Evolutionary conservation across 257 asterid genomes (phyloP), one percentile per base, ranked within the genome.

Genomic region (Salvia rosmarinus): DNA sequence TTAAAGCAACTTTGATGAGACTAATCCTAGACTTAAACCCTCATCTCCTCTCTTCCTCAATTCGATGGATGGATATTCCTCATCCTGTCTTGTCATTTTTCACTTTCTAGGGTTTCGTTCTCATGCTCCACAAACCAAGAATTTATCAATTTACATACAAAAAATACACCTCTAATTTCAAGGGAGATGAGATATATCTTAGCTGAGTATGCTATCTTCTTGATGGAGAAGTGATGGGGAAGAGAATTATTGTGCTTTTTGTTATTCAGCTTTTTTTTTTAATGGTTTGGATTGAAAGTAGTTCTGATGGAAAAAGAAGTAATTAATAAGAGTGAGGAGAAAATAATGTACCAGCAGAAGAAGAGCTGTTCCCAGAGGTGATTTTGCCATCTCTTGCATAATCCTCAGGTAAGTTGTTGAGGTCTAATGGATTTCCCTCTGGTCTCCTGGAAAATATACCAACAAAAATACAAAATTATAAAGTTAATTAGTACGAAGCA

Each of bases 341-440:
- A 81, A 82, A 80, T 16, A 63, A 71, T 71, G 81, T 93, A 90
- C 96, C 92, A 46, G 94, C 85, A 82, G 85, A 85, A 46, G 96
- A 91, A 80, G 96, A 89, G 78, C 73, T 86, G 88, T 87, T 92
- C n/a, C 86, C 96, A 63, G 80, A 76, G 67, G 60, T 57, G 74
- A 86, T 83, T 81, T 83, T 86, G 39, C 80, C 88, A 74, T 85
- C 95, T 82, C 85, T 85, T 20, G 75, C 71, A 80, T 82, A 86
- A 71, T 91, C 99, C 82, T 85, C 99, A 21, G 99, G 99, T 76
- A 94, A 86, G 86, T 89, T 91, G 85, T 94, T 94, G 81, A 94
- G 99, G 81, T 94, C 99, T 80, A 94, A 80, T 4, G 92, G 92
- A 49, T 84, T 91, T 73, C 78, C 89, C 75, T 86, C 89, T 66